phyloP scores from a whole-genome alignment of 352 stramenopile species.

The Globisporangium uncinulatum region DNA sequence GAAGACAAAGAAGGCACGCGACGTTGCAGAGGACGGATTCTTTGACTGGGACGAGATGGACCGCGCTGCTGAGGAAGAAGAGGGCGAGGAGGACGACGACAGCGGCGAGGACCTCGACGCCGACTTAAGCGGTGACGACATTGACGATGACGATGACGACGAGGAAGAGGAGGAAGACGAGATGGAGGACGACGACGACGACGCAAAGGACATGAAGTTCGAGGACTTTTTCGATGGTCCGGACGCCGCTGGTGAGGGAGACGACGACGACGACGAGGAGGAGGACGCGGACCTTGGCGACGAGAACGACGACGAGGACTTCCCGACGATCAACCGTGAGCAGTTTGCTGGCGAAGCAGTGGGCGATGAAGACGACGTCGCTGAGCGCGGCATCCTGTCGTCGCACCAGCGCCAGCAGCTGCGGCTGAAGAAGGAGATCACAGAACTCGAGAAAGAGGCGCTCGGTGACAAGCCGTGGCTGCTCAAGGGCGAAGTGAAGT shows the following conservation, averaged over 20 bases:
- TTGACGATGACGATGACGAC: constrained; percentile 32
- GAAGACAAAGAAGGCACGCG: constrained; percentile 51
- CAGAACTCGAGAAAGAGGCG: constrained; percentile 81
- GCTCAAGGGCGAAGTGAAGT: constrained; percentile 90
- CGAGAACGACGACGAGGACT: constrained; percentile 52
- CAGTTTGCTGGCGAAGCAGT: constrained; percentile 54
- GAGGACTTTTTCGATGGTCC: constrained; percentile 59
- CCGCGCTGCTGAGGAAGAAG: constrained; percentile 71
- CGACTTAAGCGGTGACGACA: constrained; percentile 19
- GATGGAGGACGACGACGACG: constrained; percentile 49
- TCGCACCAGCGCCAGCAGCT: constrained; percentile 68
- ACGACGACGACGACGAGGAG: constrained; percentile 39
- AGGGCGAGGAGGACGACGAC: constrained; percentile 27
- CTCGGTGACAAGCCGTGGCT: constrained; percentile 93
- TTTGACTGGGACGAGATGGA: constrained; percentile 89
- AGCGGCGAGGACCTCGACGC: constrained; percentile 24
- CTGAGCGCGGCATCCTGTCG: constrained; percentile 76
- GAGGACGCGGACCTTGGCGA: constrained; percentile 36
- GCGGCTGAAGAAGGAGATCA: constrained; percentile 77
- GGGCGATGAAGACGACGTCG: constrained; percentile 59
- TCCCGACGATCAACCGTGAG: constrained; percentile 39
- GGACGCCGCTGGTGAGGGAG: constrained; percentile 30
- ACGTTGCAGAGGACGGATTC: constrained; percentile 75
- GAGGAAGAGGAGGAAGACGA: constrained; percentile 40
- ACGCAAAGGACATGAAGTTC: constrained; percentile 49